These are phyloP conservation scores for Cucumis hystrix DNA, from an alignment of 306 rosid genomes.

Conservation along the genomic window DNA sequence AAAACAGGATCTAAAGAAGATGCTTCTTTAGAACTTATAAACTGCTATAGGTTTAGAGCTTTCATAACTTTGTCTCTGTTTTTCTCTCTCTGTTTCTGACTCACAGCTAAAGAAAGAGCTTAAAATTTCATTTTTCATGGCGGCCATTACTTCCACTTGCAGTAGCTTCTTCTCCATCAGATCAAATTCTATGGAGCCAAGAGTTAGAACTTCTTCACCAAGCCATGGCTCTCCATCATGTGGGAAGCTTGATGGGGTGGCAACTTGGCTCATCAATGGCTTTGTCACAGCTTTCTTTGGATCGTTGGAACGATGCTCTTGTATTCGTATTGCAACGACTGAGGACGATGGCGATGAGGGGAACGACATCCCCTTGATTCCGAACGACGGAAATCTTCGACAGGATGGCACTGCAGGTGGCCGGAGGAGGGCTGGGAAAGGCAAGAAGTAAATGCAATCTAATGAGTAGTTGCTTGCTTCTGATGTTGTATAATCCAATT, in stretches of 20 bases:
- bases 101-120: not conserved
- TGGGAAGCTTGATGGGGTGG: slow-evolving; percentile 52
- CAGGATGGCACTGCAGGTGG: slow-evolving; percentile 19
- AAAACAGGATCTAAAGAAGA: not conserved
- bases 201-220: slow-evolving; percentile 18
- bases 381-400: slow-evolving; percentile 35
- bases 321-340: slow-evolving; percentile 47
- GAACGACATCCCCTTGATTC: slow-evolving; percentile 42
- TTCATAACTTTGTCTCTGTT: not conserved
- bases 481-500: not conserved
- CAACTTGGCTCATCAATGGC: slow-evolving; percentile 60
- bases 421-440: slow-evolving; percentile 37
- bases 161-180: slow-evolving; percentile 27
- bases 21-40: not conserved
- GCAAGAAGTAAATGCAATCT: slow-evolving; percentile 14
- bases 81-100: not conserved
- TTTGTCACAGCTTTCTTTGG: slow-evolving; percentile 46
- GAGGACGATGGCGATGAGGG: slow-evolving; percentile 31
- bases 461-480: not conserved
- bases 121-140: slow-evolving; percentile 18
- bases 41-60: not conserved
- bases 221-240: slow-evolving; percentile 25
- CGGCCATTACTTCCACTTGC: slow-evolving; percentile 34
- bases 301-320: slow-evolving; percentile 47
- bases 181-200: slow-evolving; percentile 26